Base-by-base conservation (phyloP, 257 asterid genomes). In the Solanum sejunctum region DNA sequence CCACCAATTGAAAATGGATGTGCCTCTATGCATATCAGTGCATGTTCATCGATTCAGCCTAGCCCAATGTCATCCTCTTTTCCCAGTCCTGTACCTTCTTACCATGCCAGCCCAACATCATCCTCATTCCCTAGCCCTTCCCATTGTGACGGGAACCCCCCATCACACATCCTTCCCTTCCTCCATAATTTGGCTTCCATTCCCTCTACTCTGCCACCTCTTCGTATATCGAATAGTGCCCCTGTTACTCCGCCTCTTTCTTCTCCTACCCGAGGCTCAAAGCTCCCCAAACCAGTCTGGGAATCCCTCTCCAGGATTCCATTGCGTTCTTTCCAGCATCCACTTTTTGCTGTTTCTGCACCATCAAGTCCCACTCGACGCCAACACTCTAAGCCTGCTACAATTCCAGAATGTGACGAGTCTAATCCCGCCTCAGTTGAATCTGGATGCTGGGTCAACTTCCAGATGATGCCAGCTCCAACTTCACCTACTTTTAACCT, bases 361-460 rank as follows among this genome's bases (percentile, higher is more conserved):
- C 88, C 83, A 18, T 39, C 88, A 20, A 95, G 98, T 84, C 98
- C 98, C n/a, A 89, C 91, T 1, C 92, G 95, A 5, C 93, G 91
- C 45, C 84, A 85, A 11, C 91, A 89, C 58, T 90, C 92, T 75
- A 85, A 89, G 32, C 97, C 97, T 1, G 86, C 90, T 56, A 91
- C 97, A 0, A 94, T 95, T 80, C 99, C 98, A 7, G 98, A 95
- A 87, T 93, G 99, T 11, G 81, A 91, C 4, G 94, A 92, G 89
- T 88, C 90, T 17, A 93, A 89, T 84, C 49, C 87, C 26, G 78
- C 93, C 4, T 80, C 84, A 6, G 87, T 85, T 71, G 84, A 89
- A 85, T 89, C 91, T 18, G 90, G 81, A 45, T 88, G 80, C 17
- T 87, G 92, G 89, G 89, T 87, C 69, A 88, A 88, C 82, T 88